Evolutionary conservation across 805 yeast genomes (phyloP).

Genomic region (Candida endomychidarum): DNA sequence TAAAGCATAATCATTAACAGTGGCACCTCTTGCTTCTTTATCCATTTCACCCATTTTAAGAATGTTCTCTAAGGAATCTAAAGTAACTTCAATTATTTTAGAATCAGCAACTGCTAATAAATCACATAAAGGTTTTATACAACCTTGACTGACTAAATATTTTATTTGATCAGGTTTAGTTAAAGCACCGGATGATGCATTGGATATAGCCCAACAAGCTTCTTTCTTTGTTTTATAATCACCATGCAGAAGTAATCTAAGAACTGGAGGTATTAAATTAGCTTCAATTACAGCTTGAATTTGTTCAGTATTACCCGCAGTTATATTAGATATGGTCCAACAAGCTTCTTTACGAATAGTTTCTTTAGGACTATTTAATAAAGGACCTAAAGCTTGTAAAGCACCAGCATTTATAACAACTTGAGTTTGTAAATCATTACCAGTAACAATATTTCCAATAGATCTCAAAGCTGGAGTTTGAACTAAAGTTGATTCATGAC

Average conservation of each 20-base stretch:
- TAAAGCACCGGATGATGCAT: slow-evolving; percentile 95
- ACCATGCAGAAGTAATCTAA: slow-evolving; percentile 73
- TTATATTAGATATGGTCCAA: slow-evolving; percentile 97
- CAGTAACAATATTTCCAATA: slow-evolving; percentile 96
- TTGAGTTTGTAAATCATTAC: slow-evolving; percentile 94
- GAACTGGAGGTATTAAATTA: slow-evolving; percentile 87
- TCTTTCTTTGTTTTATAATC: slow-evolving; percentile 97
- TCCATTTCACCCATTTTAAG: slow-evolving; percentile 93
- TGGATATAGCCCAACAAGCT: slow-evolving; percentile 99
- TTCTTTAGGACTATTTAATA: slow-evolving; percentile 83
- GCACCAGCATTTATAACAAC: slow-evolving; percentile 92
- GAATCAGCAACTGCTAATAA: slow-evolving; percentile 83
- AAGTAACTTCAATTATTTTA: slow-evolving; percentile 89
- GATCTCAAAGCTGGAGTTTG: slow-evolving; percentile 98
- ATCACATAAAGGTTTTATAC: slow-evolving; percentile 96
- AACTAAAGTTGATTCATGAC: slow-evolving; percentile 78
- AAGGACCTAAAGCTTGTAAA: slow-evolving; percentile 75
- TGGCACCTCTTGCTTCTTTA: slow-evolving; percentile 68
- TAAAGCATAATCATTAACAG: slow-evolving; percentile 82
- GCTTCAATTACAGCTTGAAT: slow-evolving; percentile 96
- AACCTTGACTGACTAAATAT: slow-evolving; percentile 90
- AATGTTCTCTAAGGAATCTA: slow-evolving; percentile 93
- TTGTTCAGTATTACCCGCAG: slow-evolving; percentile 95
- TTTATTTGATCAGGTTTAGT: slow-evolving; percentile 90
- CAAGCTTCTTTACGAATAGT: slow-evolving; percentile 95